phyloP scores from a whole-genome alignment of 768 basidiomycete genomes.

The Lactarius hengduanensis region DNA sequence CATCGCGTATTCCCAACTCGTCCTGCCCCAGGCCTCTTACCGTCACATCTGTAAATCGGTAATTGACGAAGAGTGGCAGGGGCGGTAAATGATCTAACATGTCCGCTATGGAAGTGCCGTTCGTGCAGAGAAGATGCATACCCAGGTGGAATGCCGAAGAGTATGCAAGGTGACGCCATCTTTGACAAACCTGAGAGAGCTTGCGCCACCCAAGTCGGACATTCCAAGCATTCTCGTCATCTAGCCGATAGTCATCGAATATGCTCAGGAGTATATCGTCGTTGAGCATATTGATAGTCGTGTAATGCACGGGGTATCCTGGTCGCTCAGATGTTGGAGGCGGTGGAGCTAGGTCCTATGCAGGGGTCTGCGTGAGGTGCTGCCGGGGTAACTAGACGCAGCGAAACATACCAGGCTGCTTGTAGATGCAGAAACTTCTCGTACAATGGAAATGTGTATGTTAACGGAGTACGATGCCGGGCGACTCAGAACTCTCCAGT shows the following conservation, averaged over 20 bases:
- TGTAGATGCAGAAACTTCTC: neutral
- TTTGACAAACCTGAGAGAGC: neutral
- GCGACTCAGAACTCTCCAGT: neutral
- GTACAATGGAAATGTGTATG: neutral
- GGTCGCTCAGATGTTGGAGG: neutral
- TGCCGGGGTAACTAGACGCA: neutral
- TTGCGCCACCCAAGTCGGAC: neutral
- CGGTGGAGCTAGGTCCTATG: neutral
- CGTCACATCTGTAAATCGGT: neutral
- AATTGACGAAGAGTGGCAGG: neutral
- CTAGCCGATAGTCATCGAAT: neutral
- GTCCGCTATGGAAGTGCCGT: neutral
- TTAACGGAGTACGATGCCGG: neutral
- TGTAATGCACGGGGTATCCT: neutral
- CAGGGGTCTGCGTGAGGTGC: neutral
- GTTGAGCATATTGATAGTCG: neutral
- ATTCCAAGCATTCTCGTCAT: neutral
- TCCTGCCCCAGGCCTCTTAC: neutral
- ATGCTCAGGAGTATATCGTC: neutral
- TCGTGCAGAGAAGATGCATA: neutral
- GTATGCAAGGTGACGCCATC: neutral
- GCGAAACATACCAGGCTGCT: neutral
- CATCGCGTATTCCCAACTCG: neutral
- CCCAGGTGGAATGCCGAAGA: neutral
- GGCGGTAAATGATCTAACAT: neutral